Base-by-base conservation (phyloP, 2,329 filamentous ascomycete species). In the Cladosporium phlei region DNA sequence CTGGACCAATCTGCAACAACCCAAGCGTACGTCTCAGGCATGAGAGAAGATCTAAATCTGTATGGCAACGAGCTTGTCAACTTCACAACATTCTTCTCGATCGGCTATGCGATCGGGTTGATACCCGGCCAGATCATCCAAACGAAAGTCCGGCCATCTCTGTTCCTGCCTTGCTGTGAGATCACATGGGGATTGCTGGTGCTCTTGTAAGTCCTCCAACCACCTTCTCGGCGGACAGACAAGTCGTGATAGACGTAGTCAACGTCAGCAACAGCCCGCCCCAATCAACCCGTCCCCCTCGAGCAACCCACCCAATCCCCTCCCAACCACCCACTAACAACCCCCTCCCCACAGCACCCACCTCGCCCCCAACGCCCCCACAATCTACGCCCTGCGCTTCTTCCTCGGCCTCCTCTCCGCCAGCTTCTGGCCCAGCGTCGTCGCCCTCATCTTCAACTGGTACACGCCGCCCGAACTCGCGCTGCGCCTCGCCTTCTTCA, bases 401-500 rank as follows among this genome's bases (percentile, higher is more conserved):
- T 39, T 39, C 17, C 37, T 39, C 17, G 37, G 37, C 14, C 25
- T 29, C 7, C 16, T 39, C 6, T 39, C 37, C 11, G 37, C 37
- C 16, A 39, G 37, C 37, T 39, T 39, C 37, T 39, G 37, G 37
- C 37, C 37, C 3, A 39, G 37, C 11, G 69, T 66, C 0, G 67
- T 70, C 34, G 70, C 70, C 46, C 67, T 69, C 20, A 66, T 69
- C 28, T 68, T 64, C 1, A 67, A 65, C 2, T 71, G 69, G 69
- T 71, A 71, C 46, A 67, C 65, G 35, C 63, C 64, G 38, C 65
- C 65, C 0, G 68, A 71, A 46, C 59, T 71, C 7, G 68, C 66
- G 1, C 68, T 59, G 2, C 56, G 65, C 19, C 62, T 64, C 10
- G 64, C 64, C 4, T 52, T 67, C 34, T 70, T 72, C 37, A 39